A percentile compares a stretch with the other conserved stretches of the same genome.
phyloP scores from a whole-genome alignment of 2,329 filamentous ascomycete species.

The Xylariaceae sp. region DNA sequence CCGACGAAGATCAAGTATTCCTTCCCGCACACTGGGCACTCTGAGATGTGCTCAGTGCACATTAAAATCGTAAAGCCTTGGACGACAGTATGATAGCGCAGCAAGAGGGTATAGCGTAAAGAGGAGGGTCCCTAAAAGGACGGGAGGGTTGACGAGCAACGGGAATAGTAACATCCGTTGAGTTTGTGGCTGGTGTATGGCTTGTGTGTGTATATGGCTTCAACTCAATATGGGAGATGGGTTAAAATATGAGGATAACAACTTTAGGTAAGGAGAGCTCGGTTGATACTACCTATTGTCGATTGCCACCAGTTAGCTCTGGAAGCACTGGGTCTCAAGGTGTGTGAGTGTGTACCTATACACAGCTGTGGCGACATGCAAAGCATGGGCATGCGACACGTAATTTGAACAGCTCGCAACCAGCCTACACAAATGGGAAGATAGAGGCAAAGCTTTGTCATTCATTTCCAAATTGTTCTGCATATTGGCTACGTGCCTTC shows the following conservation, averaged over 20 bases:
- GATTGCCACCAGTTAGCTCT: conserved; percentile 18
- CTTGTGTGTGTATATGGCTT: conserved; percentile 21
- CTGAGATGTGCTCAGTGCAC: conserved; percentile 55
- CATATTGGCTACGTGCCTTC: no score
- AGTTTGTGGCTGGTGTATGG: conserved; percentile 22
- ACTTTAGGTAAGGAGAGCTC: conserved; percentile 16
- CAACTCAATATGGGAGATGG: conserved; percentile 19
- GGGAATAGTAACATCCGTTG: conserved; percentile 25
- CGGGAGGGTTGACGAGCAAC: conserved; percentile 19
- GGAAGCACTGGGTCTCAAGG: conserved; percentile 17
- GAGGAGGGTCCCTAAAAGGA: conserved; percentile 23
- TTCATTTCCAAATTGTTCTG: conserved; percentile 9
- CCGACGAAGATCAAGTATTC: conserved; percentile 55
- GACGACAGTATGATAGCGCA: conserved; percentile 11
- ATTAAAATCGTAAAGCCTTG: conserved; percentile 47
- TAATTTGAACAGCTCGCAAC: conserved; percentile 12
- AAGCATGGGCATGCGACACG: conserved; percentile 18
- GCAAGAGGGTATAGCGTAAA: conserved; percentile 17
- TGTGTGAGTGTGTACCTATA: no score
- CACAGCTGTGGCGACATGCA: conserved; percentile 22
- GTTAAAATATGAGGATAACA: conserved; percentile 17
- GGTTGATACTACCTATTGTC: conserved; percentile 15
- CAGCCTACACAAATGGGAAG: conserved; percentile 6
- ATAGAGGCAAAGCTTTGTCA: conserved; percentile 2
- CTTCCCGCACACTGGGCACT: conserved; percentile 58